Base-by-base conservation (phyloP, 305 asterid species). In the Solanum hybrid region DNA sequence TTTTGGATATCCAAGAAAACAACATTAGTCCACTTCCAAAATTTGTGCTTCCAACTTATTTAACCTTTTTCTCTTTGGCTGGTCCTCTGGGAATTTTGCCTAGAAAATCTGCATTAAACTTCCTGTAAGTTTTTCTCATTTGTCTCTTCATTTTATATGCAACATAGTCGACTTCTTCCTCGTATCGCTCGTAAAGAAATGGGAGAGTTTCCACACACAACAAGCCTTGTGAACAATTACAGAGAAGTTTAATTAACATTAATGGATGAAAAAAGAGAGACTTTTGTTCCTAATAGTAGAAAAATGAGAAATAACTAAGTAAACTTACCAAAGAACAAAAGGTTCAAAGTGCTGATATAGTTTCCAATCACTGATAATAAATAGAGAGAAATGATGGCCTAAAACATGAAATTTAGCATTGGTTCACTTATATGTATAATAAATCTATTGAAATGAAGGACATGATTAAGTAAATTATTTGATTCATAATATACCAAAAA, bases 141-240 rank as follows among this genome's bases (percentile, higher is more conserved):
- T 81, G 85, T 81, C 85, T 77, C 89, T 77, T 87, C 34, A 91
- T 15, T 89, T 82, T 82, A 22, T 89, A 51, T 7, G 93, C 95
- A 89, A 93, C 81, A 92, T 91, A 72, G 71, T 93, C 96, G 3
- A 92, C 92, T 90, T 92, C 95, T 72, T 91, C 95, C 92, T 93
- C 95, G 71, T 92, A 94, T 86, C 40, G 51, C 85, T 95, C 95
- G 14, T 94, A 95, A 24, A 93, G 36, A 64, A 93, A 89, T 9
- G 95, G 96, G 51, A 95, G 86, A 85, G 93, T 93, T 91, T 91
- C 94, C 93, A 92, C 4, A 88, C 95, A 94, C 42, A 93, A 89
- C 85, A 93, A 38, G 12, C 95, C 96, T 95, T 88, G 78, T 27
- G 80, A 66, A 40, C 32, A 89, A 66, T 8, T 69, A 64, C 88